A percentile compares a stretch with the other conserved stretches of the same genome.
Evolutionary conservation across 2,329 filamentous ascomycete genomes (phyloP).

Genomic region (Fonsecaea monophora): DNA sequence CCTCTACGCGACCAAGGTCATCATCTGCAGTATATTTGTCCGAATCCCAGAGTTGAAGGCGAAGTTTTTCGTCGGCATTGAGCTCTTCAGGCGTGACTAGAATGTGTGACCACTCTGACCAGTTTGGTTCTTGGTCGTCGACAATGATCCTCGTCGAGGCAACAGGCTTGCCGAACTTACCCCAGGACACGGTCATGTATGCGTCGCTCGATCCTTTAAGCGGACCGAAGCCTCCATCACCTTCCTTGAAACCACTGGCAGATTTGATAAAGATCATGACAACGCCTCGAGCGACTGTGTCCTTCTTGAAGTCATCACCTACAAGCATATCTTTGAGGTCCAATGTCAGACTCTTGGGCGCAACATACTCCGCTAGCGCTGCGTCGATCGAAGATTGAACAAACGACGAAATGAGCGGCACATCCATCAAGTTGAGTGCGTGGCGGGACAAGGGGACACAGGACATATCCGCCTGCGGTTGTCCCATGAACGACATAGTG

Average conservation of each 20-base stretch:
- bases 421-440: constrained; percentile 75
- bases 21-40: constrained; percentile 76
- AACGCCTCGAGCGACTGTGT: constrained; percentile 69
- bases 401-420: constrained; percentile 76
- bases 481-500: constrained; percentile 75
- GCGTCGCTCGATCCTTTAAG: constrained; percentile 70
- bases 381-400: constrained; percentile 77
- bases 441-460: constrained; percentile 74
- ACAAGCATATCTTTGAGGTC: constrained; percentile 79
- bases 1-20: constrained; percentile 74
- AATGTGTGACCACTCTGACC: constrained; percentile 74
- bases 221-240: constrained; percentile 68
- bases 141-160: constrained; percentile 70
- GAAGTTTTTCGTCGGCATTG: constrained; percentile 72
- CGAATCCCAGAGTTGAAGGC: constrained; percentile 77
- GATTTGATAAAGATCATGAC: constrained; percentile 70
- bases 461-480: constrained; percentile 73
- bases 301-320: constrained; percentile 80
- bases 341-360: constrained; percentile 75
- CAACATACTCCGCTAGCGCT: constrained; percentile 76
- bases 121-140: constrained; percentile 70
- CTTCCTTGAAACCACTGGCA: constrained; percentile 74
- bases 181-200: constrained; percentile 76
- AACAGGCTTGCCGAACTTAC: constrained; percentile 75
- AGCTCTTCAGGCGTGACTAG: constrained; percentile 73